Percentiles rank a stretch among this genome's conserved stretches.
phyloP scores from a whole-genome alignment of 1,284 basidiomycete genomes.

The Melanopsichium pennsylvanicum region DNA sequence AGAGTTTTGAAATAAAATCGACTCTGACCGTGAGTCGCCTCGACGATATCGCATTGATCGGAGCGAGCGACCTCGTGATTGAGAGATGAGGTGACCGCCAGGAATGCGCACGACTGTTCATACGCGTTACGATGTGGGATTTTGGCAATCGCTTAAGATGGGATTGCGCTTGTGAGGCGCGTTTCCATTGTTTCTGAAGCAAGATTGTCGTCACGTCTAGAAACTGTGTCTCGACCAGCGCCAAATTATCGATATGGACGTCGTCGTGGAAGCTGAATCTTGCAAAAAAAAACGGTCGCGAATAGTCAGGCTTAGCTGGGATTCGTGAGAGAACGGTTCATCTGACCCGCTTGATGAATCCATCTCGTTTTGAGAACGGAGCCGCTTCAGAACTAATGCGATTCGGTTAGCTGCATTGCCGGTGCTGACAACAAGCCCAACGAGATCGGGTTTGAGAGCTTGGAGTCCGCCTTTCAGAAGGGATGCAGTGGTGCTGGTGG shows the following conservation, averaged over 20 bases:
- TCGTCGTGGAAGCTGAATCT: slow-evolving; percentile 2
- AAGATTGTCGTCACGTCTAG: no score
- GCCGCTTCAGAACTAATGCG: neutral
- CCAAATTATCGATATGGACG: no score
- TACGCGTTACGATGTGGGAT: neutral
- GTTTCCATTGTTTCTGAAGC: no score
- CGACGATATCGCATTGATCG: slow-evolving; percentile 6
- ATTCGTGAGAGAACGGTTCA: neutral
- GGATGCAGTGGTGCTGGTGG: neutral
- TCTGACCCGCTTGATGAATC: neutral
- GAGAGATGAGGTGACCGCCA: slow-evolving; percentile 6
- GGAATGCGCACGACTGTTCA: slow-evolving; percentile 11
- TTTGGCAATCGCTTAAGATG: neutral
- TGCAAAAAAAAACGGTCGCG: slow-evolving; percentile 1
- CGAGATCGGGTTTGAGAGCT: neutral
- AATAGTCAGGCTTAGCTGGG: slow-evolving; percentile 1
- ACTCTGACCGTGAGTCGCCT: neutral
- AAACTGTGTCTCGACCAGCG: no score
- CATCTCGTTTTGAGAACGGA: neutral
- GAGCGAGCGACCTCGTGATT: neutral
- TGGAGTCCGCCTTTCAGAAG: neutral
- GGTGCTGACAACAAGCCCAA: slow-evolving; percentile 2
- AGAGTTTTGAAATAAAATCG: no score
- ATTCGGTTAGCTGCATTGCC: slow-evolving; percentile 12
- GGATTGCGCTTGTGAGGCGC: neutral